These are phyloP conservation scores for Lagenaria siceraria DNA, from an alignment of 306 rosid species.

Conservation along the genomic window DNA sequence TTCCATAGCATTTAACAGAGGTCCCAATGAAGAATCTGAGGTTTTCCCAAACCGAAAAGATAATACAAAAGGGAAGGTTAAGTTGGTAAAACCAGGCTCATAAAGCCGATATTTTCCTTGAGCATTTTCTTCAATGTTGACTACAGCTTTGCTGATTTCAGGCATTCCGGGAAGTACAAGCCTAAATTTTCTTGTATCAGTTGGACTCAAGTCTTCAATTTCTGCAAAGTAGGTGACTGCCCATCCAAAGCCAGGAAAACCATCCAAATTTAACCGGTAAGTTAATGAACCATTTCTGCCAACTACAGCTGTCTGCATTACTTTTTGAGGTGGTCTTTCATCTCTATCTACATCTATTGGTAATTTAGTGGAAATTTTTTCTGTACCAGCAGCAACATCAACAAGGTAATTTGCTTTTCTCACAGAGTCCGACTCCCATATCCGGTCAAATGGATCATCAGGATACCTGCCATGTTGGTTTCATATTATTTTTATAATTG, in stretches of 20 bases:
- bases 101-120: slow-evolving; percentile 76
- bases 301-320: slow-evolving; percentile 95
- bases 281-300: slow-evolving; percentile 81
- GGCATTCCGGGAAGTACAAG: slow-evolving; percentile 62
- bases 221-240: slow-evolving; percentile 84
- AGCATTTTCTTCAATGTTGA: slow-evolving; percentile 91
- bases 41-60: slow-evolving; percentile 68
- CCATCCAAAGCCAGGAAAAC: slow-evolving; percentile 82
- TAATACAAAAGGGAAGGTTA: slow-evolving; percentile 77
- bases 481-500: not conserved
- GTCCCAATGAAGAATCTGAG: slow-evolving; percentile 72
- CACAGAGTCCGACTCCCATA: slow-evolving; percentile 85
- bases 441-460: slow-evolving; percentile 89
- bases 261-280: slow-evolving; percentile 80
- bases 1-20: slow-evolving; percentile 92
- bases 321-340: slow-evolving; percentile 74
- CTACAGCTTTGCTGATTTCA: slow-evolving; percentile 64
- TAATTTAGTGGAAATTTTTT: slow-evolving; percentile 57
- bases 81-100: slow-evolving; percentile 70
- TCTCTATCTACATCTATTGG: slow-evolving; percentile 49
- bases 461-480: slow-evolving; percentile 52
- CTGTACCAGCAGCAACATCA: slow-evolving; percentile 79
- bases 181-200: slow-evolving; percentile 79
- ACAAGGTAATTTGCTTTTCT: slow-evolving; percentile 94
- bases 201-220: slow-evolving; percentile 63